Percentiles rank a stretch among this genome's conserved stretches.
These are phyloP conservation scores for Gryganskiella cystojenkinii DNA, from an alignment of 192 early-diverging fungal species.

Conservation along the genomic window DNA sequence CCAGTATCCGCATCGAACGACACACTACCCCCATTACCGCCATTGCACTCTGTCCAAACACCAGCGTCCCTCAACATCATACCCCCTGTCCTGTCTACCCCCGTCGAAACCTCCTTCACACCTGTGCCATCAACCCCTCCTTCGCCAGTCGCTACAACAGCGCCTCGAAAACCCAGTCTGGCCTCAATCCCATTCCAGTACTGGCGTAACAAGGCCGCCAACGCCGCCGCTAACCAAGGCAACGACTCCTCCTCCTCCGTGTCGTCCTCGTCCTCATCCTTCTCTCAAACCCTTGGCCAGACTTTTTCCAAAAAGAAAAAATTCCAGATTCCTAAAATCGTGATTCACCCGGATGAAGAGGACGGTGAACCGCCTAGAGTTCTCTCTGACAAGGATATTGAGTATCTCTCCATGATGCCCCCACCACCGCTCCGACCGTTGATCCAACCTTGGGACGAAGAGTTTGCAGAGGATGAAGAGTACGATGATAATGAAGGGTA, in stretches of 20 bases:
- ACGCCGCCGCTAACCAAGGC: not conserved
- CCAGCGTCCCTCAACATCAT: too few species aligned
- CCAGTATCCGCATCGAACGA: not conserved
- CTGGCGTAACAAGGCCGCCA: conserved; percentile 16
- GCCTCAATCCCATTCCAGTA: conserved; percentile 17
- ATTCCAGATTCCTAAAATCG: conserved; percentile 33
- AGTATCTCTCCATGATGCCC: conserved; percentile 37
- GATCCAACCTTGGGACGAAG: conserved; percentile 35
- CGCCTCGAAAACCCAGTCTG: conserved; percentile 15
- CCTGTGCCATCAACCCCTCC: not conserved
- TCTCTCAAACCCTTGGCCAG: conserved; percentile 12
- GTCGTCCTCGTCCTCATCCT: conserved; percentile 2
- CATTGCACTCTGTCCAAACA: too few species aligned
- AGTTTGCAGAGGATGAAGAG: conserved; percentile 1
- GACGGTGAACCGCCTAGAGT: conserved; percentile 31
- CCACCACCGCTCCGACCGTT: conserved; percentile 17
- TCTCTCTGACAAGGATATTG: conserved; percentile 31
- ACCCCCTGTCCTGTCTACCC: not conserved
- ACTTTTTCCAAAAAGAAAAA: conserved; percentile 35
- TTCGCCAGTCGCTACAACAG: not conserved
- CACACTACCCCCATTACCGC: too few species aligned
- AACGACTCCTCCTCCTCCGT: not conserved
- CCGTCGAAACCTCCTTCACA: not conserved
- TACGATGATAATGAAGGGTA: conserved; percentile 21
- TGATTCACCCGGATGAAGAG: conserved; percentile 46